phyloP scores from a whole-genome alignment of 2,329 filamentous ascomycete species.

The Exutisphaerella laricina region DNA sequence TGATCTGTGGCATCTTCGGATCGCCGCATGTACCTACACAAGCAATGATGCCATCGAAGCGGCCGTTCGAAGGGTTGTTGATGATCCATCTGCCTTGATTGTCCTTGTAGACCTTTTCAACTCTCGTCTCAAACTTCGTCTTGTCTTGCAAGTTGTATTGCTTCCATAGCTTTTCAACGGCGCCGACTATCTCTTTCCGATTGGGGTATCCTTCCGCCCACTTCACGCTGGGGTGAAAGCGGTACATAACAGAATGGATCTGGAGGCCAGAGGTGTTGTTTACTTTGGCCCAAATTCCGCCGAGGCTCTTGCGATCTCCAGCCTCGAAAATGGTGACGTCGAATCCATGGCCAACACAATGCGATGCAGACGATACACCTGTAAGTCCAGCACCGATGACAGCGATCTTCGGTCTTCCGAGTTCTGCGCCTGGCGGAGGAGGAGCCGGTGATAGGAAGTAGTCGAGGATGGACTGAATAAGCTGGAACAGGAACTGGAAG shows the following conservation, averaged over 20 bases:
- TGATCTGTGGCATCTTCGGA: slow-evolving; percentile 64
- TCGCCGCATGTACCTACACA: slow-evolving; percentile 77
- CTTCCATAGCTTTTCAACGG: slow-evolving; percentile 68
- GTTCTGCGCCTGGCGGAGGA: slow-evolving; percentile 53
- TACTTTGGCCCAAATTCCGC: slow-evolving; percentile 31
- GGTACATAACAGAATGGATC: slow-evolving; percentile 82
- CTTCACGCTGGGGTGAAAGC: slow-evolving; percentile 73
- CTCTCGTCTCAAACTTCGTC: slow-evolving; percentile 65
- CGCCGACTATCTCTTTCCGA: slow-evolving; percentile 66
- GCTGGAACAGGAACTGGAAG: slow-evolving; percentile 57
- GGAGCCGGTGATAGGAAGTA: slow-evolving; percentile 64
- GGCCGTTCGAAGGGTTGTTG: slow-evolving; percentile 64
- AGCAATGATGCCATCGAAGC: slow-evolving; percentile 72
- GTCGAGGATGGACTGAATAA: slow-evolving; percentile 60
- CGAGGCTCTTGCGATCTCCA: slow-evolving; percentile 56
- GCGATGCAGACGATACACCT: slow-evolving; percentile 69
- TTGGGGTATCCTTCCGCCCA: slow-evolving; percentile 74
- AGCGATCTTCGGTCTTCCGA: slow-evolving; percentile 55
- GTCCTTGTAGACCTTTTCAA: slow-evolving; percentile 65
- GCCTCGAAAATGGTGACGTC: slow-evolving; percentile 75
- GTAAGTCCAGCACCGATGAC: slow-evolving; percentile 55
- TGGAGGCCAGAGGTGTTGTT: slow-evolving; percentile 76
- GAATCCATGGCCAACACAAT: slow-evolving; percentile 80
- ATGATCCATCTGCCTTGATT: slow-evolving; percentile 67
- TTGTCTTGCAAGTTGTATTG: slow-evolving; percentile 64